These are phyloP conservation scores for Glycine soja DNA, from an alignment of 306 rosid species.

Conservation along the genomic window DNA sequence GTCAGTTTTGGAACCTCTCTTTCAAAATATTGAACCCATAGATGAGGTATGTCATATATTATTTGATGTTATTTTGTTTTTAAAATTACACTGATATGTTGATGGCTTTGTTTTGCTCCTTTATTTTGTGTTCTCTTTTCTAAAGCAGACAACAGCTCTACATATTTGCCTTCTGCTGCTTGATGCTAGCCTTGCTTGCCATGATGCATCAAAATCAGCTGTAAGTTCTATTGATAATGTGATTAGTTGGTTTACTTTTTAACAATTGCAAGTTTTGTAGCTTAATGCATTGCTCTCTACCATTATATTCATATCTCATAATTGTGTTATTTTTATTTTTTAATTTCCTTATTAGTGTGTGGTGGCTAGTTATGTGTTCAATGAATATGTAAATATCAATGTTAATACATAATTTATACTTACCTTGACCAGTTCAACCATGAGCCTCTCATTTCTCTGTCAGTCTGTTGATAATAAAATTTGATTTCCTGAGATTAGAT, in stretches of 20 bases:
- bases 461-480: too few relatives aligned
- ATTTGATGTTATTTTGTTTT: slow-evolving; percentile 33
- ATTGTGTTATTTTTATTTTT: not conserved
- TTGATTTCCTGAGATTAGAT: too few relatives aligned
- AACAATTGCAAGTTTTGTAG: slow-evolving; percentile 29
- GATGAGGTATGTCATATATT: slow-evolving; percentile 72
- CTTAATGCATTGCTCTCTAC: slow-evolving; percentile 40
- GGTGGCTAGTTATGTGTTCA: slow-evolving; percentile 28
- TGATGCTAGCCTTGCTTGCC: slow-evolving; percentile 93
- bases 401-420: not conserved
- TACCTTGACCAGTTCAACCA: slow-evolving; percentile 15
- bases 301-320: slow-evolving; percentile 34
- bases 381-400: slow-evolving; percentile 8
- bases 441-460: slow-evolving; percentile 10
- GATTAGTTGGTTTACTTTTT: slow-evolving; percentile 39
- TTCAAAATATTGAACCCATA: slow-evolving; percentile 92
- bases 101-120: slow-evolving; percentile 41
- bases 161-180: slow-evolving; percentile 89
- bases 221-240: slow-evolving; percentile 69
- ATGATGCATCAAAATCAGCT: slow-evolving; percentile 91
- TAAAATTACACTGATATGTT: slow-evolving; percentile 39
- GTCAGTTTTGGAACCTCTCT: slow-evolving; percentile 85
- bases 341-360: not conserved
- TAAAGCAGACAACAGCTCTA: slow-evolving; percentile 86
- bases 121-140: slow-evolving; percentile 39